Evolutionary conservation across 192 early-diverging fungal genomes (phyloP).

Genomic region (Backusella tarrabulga): DNA sequence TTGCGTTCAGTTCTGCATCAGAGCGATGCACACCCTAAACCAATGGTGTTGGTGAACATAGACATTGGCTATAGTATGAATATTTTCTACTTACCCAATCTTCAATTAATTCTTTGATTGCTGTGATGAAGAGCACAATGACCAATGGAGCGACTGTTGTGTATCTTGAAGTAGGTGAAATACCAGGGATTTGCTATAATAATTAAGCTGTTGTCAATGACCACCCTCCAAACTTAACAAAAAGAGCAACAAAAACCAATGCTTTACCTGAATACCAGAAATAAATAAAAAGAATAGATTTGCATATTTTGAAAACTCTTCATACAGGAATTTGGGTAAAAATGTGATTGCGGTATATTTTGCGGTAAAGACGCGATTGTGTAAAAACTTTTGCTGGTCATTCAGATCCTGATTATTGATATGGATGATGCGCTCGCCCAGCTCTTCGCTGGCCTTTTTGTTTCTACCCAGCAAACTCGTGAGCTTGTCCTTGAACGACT

Average conservation of each 20-base stretch:
- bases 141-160: constrained; percentile 85
- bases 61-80: background rate
- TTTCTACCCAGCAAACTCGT: background rate
- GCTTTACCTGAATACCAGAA: constrained; percentile 84
- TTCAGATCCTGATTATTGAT: constrained; percentile 86
- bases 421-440: constrained; percentile 73
- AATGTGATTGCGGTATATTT: constrained; percentile 95
- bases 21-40: constrained; percentile 52
- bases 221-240: background rate
- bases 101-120: constrained; percentile 92
- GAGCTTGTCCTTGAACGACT: background rate
- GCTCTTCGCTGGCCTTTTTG: background rate
- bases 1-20: constrained; percentile 72
- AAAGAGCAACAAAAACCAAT: background rate
- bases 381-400: constrained; percentile 75
- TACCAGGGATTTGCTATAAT: constrained; percentile 87
- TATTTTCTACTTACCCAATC: constrained; percentile 57
- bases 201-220: background rate
- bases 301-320: constrained; percentile 98
- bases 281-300: constrained; percentile 99
- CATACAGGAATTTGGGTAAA: constrained; percentile 91
- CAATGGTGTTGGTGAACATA: background rate
- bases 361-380: constrained; percentile 92
- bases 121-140: constrained; percentile 87
- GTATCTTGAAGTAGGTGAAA: constrained; percentile 90